A percentile compares a stretch with the other conserved stretches of the same genome.
Evolutionary conservation across 768 basidiomycete species (phyloP).

Genomic region (Rhizopogon sp.): DNA sequence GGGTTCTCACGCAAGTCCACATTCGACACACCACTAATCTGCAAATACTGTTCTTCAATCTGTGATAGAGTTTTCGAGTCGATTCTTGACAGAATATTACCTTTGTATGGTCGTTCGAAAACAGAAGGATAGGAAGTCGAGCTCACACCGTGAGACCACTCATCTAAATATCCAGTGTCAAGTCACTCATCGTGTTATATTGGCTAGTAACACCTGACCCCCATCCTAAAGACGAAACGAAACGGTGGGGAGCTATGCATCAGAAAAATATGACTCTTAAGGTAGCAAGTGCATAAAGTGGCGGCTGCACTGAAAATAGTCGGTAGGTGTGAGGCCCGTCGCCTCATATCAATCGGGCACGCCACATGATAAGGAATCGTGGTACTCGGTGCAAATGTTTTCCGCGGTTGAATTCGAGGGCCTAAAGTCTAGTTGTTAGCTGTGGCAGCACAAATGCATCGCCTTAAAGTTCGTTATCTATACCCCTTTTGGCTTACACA

Average conservation of each 20-base stretch:
- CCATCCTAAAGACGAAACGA: background rate
- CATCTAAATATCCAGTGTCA: background rate
- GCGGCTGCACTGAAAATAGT: background rate
- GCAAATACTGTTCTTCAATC: background rate
- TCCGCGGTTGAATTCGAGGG: background rate
- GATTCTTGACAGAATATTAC: background rate
- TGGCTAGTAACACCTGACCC: background rate
- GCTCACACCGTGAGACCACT: background rate
- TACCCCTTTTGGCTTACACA: background rate
- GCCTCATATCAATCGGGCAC: background rate
- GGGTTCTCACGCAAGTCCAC: slow-evolving; percentile 1
- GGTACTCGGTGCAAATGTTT: background rate
- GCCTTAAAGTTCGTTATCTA: background rate
- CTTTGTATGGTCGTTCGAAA: background rate
- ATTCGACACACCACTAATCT: background rate
- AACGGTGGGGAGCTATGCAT: background rate
- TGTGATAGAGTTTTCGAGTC: background rate
- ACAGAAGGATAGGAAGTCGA: background rate
- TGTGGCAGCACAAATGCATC: background rate
- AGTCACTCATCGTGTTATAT: background rate
- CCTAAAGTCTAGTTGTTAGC: background rate
- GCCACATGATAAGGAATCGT: background rate
- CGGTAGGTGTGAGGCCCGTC: background rate
- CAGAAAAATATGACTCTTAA: background rate
- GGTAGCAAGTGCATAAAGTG: background rate